Evolutionary conservation across 1,139 yeast genomes (phyloP), one percentile per base, ranked within the genome.

Genomic region (Martiniozyma asiatica): DNA sequence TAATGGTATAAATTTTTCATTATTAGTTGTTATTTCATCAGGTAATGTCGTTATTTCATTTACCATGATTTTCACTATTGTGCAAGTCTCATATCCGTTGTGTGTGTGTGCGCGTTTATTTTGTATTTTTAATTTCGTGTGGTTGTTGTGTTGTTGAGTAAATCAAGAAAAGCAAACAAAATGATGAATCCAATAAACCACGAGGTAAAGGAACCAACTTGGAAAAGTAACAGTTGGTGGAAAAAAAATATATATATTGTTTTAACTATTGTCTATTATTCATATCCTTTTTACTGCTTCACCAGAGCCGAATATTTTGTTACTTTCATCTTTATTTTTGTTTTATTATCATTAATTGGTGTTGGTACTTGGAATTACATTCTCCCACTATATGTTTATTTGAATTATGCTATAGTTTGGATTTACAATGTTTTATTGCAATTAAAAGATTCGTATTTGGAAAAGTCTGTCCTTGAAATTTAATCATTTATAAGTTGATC

Each of bases 221-320:
- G 20, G n/a, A 30, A 25, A 14, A 24, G 14, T 5, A 24, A 25
- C 6, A 16, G 23, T 15, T 18, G n/a, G 13, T 10, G n/a, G 7
- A 11, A 14, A 9, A 12, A 21, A 17, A 13, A 11, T 10, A 6
- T n/a, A 3, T 25, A 20, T 12, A 17, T 16, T 8, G 6, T 24
- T 8, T 8, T 9, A 22, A 30, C 25, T 33, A 32, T 21, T 22
- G 22, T 30, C 25, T 20, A 24, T 25, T 30, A 27, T 26, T 22
- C 27, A 8, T 29, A 26, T 25, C 34, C 34, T 10, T 24, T 30
- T 10, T 14, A 19, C 10, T 31, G 35, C n/a, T 20, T 32, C 22
- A 32, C 25, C 5, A 21, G 20, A 8, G 12, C 26, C 12, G 29
- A 31, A 21, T 19, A 19, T 11, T 31, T 30, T 14, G 24, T 38